These are phyloP conservation scores for Curvularia eragrostidis DNA, from an alignment of 2,329 filamentous ascomycete species.

Conservation along the genomic window DNA sequence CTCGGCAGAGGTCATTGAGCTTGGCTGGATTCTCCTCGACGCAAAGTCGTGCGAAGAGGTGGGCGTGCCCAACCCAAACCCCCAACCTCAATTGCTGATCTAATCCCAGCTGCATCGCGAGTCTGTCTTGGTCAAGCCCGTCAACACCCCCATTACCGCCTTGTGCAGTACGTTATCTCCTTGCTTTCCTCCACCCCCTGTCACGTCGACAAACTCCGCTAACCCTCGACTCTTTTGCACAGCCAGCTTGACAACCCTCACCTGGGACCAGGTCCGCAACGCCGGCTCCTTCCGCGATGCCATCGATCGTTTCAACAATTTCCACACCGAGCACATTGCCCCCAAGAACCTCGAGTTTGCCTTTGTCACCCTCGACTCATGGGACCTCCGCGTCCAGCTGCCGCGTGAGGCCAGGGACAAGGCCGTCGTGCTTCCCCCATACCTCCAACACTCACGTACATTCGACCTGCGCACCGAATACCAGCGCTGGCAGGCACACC, in stretches of 20 bases:
- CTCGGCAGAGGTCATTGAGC: constrained; percentile 98
- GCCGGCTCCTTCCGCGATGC: constrained; percentile 97
- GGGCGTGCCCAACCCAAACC: constrained; percentile 12
- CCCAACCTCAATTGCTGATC: constrained; percentile 13
- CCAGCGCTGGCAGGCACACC: constrained; percentile 97
- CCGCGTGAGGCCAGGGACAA: constrained; percentile 98
- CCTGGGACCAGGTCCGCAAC: constrained; percentile 98
- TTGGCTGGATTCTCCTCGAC: constrained; percentile 96
- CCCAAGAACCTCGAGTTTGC: constrained; percentile 95
- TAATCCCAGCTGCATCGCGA: constrained; percentile 82
- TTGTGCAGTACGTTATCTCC: constrained; percentile 81
- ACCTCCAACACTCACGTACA: constrained; percentile 95
- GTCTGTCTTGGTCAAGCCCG: constrained; percentile 94
- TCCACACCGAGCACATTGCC: constrained; percentile 88
- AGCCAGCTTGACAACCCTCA: constrained; percentile 97
- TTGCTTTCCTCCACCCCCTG: not conserved
- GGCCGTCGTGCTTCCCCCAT: constrained; percentile 92
- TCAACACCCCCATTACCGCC: constrained; percentile 98
- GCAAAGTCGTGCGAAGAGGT: constrained; percentile 93
- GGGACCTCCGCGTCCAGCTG: constrained; percentile 97
- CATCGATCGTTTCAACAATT: constrained; percentile 91
- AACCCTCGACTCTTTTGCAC: constrained; percentile 29
- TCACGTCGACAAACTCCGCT: constrained; percentile 2
- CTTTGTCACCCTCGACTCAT: constrained; percentile 97
- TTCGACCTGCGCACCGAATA: constrained; percentile 98